phyloP scores from a whole-genome alignment of 208 protist species.

The Wallacemonas sp. region DNA sequence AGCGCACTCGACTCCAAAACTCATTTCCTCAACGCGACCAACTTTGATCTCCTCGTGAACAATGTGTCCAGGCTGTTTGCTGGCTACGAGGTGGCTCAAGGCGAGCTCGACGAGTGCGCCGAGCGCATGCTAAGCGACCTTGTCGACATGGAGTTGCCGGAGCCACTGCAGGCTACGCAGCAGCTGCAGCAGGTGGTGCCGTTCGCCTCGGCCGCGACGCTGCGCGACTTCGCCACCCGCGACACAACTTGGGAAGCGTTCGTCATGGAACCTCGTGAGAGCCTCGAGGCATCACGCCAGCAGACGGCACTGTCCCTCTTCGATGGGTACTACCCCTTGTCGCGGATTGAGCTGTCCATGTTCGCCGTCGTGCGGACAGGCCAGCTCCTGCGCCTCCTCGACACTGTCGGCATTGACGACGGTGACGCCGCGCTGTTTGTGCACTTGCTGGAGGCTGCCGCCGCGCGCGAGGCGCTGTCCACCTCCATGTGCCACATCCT shows the following conservation, averaged over 20 bases:
- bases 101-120: conserved; percentile 42
- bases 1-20: conserved; percentile 48
- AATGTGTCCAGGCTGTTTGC: conserved; percentile 35
- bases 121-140: conserved; percentile 25
- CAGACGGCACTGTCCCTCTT: conserved; percentile 39
- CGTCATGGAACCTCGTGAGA: conserved; percentile 17
- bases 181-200: conserved; percentile 65
- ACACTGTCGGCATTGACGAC: conserved; percentile 17
- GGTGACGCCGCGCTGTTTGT: conserved; percentile 30
- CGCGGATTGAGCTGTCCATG: conserved; percentile 44
- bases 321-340: conserved; percentile 57
- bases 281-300: neutral
- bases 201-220: conserved; percentile 43
- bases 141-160: conserved; percentile 22
- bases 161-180: conserved; percentile 39
- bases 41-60: conserved; percentile 36
- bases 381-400: conserved; percentile 74
- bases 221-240: conserved; percentile 40
- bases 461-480: conserved; percentile 28
- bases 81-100: conserved; percentile 33
- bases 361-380: conserved; percentile 60
- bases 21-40: conserved; percentile 43
- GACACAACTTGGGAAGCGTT: conserved; percentile 42
- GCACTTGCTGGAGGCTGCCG: conserved; percentile 45
- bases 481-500: conserved; percentile 11